Evolutionary conservation across 306 rosid species (phyloP).

Genomic region (Corylus heterophylla): DNA sequence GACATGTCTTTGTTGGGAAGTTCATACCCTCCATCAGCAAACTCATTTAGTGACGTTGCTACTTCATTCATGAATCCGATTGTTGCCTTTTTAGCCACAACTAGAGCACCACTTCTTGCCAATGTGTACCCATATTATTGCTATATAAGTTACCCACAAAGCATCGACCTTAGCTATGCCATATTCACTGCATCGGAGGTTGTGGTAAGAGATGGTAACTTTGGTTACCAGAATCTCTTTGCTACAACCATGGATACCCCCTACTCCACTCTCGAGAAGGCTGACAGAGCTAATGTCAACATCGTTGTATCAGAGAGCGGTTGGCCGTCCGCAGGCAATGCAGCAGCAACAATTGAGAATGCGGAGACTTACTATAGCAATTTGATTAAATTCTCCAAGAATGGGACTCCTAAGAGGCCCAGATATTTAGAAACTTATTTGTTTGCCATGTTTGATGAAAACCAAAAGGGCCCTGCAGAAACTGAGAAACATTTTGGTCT

Average conservation of each 20-base stretch:
- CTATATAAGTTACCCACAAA: neutral
- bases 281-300: conserved; percentile 29
- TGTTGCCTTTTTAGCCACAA: conserved; percentile 29
- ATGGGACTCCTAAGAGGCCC: conserved; percentile 51
- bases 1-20: conserved; percentile 32
- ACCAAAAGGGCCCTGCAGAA: conserved; percentile 13
- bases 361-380: conserved; percentile 46
- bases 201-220: conserved; percentile 13
- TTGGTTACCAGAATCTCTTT: conserved; percentile 44
- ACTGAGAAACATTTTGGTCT: conserved; percentile 45
- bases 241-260: conserved; percentile 50
- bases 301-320: conserved; percentile 69
- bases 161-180: conserved; percentile 38
- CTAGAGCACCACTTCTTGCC: conserved; percentile 62
- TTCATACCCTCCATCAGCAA: conserved; percentile 45
- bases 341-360: conserved; percentile 29
- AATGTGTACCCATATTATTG: conserved; percentile 61
- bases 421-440: conserved; percentile 32
- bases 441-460: conserved; percentile 54
- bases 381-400: conserved; percentile 41
- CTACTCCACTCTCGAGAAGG: conserved; percentile 57
- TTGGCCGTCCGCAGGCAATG: conserved; percentile 63
- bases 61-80: conserved; percentile 38
- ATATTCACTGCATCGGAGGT: conserved; percentile 38
- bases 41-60: conserved; percentile 33